These are phyloP conservation scores for Rhazya stricta DNA, from an alignment of 257 asterid genomes.

Conservation along the genomic window DNA sequence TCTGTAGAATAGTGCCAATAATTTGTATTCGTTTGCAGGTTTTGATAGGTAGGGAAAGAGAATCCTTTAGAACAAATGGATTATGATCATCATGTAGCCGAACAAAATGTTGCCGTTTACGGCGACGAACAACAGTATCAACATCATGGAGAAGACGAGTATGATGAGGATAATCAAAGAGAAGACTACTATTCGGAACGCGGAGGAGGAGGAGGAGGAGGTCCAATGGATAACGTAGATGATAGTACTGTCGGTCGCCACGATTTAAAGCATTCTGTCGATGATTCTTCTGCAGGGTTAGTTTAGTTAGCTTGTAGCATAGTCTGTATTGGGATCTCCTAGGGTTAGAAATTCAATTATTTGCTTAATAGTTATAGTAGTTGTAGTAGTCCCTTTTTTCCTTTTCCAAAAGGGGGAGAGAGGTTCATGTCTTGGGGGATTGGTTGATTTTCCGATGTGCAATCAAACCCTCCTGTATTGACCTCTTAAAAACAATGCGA, in stretches of 20 bases:
- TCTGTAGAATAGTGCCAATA: conserved; percentile 33
- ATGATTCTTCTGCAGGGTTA: conserved; percentile 98
- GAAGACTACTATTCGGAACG: conserved; percentile 53
- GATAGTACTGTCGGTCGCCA: conserved; percentile 66
- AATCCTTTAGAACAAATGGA: conserved; percentile 52
- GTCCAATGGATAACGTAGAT: conserved; percentile 61
- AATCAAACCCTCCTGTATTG: conserved; percentile 20
- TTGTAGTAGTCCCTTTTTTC: not conserved
- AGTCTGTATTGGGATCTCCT: conserved; percentile 18
- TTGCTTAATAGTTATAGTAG: conserved; percentile 11
- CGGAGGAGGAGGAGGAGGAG: conserved; percentile 19
- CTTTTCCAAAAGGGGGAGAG: conserved; percentile 36
- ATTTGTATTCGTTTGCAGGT: conserved; percentile 55
- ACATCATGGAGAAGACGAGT: conserved; percentile 22
- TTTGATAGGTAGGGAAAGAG: conserved; percentile 55
- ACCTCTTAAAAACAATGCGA: conserved; percentile 34
- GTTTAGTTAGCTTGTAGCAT: conserved; percentile 52
- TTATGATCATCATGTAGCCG: conserved; percentile 72
- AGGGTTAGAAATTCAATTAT: conserved; percentile 11
- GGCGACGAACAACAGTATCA: conserved; percentile 58
- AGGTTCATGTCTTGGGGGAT: conserved; percentile 4
- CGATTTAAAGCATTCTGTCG: conserved; percentile 55
- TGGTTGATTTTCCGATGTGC: conserved; percentile 33
- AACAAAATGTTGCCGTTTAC: conserved; percentile 58
- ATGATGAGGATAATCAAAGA: conserved; percentile 60